Evolutionary conservation across 2,329 filamentous ascomycete genomes (phyloP).

Genomic region (Trichoderma aggressivum): DNA sequence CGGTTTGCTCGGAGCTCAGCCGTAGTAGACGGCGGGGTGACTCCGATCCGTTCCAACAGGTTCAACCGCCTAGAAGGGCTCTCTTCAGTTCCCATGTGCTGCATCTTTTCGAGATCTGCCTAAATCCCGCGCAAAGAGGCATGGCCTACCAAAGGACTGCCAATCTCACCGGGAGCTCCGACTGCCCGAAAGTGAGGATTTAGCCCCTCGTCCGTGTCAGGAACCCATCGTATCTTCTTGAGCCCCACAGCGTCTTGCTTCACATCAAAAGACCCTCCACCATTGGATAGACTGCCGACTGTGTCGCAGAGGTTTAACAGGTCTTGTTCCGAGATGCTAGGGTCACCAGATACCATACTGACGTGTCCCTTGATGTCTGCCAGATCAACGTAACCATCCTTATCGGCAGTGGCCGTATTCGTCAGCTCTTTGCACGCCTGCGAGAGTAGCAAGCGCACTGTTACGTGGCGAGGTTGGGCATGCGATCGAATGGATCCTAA

Average conservation of each 20-base stretch:
- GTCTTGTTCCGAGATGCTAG: constrained; percentile 53
- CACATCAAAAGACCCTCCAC: constrained; percentile 81
- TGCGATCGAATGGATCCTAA: constrained; percentile 31
- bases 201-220: constrained; percentile 45
- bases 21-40: neutral
- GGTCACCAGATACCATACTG: constrained; percentile 49
- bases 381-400: constrained; percentile 68
- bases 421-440: constrained; percentile 68
- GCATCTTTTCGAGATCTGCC: constrained; percentile 23
- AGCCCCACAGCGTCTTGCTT: constrained; percentile 45
- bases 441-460: constrained; percentile 71
- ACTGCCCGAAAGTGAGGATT: constrained; percentile 43
- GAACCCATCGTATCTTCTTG: constrained; percentile 54
- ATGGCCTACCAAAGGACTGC: constrained; percentile 57
- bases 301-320: constrained; percentile 85
- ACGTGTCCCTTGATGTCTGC: constrained; percentile 63
- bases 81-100: constrained; percentile 12
- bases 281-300: constrained; percentile 80
- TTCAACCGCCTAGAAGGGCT: constrained; percentile 22
- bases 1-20: neutral
- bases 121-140: constrained; percentile 38
- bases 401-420: constrained; percentile 37
- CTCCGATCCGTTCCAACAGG: constrained; percentile 22
- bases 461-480: constrained; percentile 61
- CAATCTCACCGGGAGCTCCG: constrained; percentile 64